phyloP scores from a whole-genome alignment of 306 rosid genomes.

The Begonia fuchsioides region DNA sequence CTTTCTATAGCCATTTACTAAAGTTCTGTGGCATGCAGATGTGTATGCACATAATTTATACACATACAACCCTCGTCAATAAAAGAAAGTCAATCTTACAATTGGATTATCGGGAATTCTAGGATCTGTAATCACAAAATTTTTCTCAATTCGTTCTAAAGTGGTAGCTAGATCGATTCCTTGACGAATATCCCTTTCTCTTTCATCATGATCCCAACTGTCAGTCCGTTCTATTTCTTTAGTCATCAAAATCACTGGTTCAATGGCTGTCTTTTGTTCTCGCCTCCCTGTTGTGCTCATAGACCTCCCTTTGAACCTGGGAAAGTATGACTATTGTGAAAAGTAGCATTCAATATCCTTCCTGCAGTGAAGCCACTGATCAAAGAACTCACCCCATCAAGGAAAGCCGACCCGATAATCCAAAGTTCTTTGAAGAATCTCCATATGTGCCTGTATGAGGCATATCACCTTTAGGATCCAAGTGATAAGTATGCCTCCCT shows the following conservation, averaged over 20 bases:
- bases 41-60: too few species aligned
- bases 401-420: conserved; percentile 35
- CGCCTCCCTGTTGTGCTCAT: conserved; percentile 30
- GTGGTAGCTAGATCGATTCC: conserved; percentile 96
- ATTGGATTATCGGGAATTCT: conserved; percentile 95
- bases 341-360: not conserved
- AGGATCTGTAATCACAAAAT: conserved; percentile 93
- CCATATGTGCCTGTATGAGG: conserved; percentile 18
- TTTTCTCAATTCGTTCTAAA: conserved; percentile 92
- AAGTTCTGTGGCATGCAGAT: too few species aligned
- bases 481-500: conserved; percentile 26
- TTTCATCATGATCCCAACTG: conserved; percentile 42
- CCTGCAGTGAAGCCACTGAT: not conserved
- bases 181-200: conserved; percentile 77
- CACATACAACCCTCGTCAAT: not conserved
- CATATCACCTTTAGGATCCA: conserved; percentile 19
- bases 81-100: conserved; percentile 31
- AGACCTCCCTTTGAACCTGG: conserved; percentile 53
- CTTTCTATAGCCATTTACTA: too few species aligned
- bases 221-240: conserved; percentile 29
- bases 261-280: conserved; percentile 33
- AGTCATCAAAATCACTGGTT: conserved; percentile 70
- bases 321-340: conserved; percentile 5
- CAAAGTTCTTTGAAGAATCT: conserved; percentile 28
- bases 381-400: conserved; percentile 35